Evolutionary conservation across 148 eudicot genomes (phyloP).

Genomic region (Arbutus unedo): DNA sequence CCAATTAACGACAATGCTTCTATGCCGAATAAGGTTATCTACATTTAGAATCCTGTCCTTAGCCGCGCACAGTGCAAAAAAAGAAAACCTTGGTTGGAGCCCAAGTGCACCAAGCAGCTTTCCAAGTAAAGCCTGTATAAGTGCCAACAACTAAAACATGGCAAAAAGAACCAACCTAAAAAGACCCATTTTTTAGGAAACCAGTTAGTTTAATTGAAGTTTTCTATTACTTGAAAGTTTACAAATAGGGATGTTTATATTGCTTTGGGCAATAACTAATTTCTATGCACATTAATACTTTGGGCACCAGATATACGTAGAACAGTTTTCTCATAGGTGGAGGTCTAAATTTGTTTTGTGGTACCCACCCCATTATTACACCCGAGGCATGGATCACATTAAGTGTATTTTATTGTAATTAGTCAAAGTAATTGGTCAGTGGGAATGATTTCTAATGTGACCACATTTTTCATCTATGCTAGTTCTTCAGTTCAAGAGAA

Average conservation of each 20-base stretch:
- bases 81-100: too few relatives aligned
- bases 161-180: too few relatives aligned
- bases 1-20: too few relatives aligned
- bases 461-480: constrained; percentile 16
- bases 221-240: background rate
- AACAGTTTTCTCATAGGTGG: background rate
- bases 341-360: background rate
- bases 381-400: background rate
- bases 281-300: background rate
- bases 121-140: too few relatives aligned
- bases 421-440: background rate
- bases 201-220: background rate
- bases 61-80: too few relatives aligned
- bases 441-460: background rate
- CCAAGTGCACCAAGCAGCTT: too few relatives aligned
- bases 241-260: background rate
- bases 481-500: constrained; percentile 83
- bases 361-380: background rate
- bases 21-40: too few relatives aligned
- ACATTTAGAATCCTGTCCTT: too few relatives aligned
- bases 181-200: background rate
- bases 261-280: background rate
- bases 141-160: too few relatives aligned
- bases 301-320: background rate
- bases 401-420: background rate